Conservation (phyloP, 148 eudicot species). For the Rhododendron vialii region DNA sequence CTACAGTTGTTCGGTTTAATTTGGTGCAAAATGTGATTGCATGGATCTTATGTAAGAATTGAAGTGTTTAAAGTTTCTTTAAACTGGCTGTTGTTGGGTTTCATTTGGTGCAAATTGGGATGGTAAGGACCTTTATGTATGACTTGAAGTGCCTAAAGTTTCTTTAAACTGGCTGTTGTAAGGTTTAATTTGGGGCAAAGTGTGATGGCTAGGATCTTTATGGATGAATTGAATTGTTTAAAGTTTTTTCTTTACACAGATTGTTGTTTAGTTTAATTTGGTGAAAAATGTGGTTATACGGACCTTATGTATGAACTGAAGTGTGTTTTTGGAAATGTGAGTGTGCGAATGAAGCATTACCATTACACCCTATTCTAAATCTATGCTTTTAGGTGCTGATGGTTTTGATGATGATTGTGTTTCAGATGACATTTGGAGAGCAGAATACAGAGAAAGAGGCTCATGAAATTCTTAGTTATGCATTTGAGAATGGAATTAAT, state of each 20-base stretch:
- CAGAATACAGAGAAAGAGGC: slow-evolving; percentile 97
- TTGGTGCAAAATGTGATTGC: not conserved
- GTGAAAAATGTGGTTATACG: not conserved
- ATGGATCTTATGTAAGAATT: not conserved
- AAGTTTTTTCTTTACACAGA: not conserved
- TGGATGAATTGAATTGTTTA: not conserved
- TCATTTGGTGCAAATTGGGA: not conserved
- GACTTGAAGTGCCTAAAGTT: not conserved
- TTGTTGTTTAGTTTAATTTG: not conserved
- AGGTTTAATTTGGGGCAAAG: not conserved
- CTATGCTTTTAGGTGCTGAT: not conserved
- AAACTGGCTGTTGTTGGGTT: not conserved
- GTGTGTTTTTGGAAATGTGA: not conserved
- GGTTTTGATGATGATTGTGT: slow-evolving; percentile 12
- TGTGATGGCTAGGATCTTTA: too few species aligned
- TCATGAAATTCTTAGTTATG: slow-evolving; percentile 77
- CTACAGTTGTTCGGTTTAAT: not conserved
- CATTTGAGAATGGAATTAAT: slow-evolving; percentile 83
- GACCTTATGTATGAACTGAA: not conserved
- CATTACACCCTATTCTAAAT: not conserved
- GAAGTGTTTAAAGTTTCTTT: not conserved
- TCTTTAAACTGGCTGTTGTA: not conserved
- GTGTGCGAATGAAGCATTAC: not conserved
- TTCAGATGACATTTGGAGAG: slow-evolving; percentile 94
- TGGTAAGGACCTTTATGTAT: not conserved